Evolutionary conservation across 768 basidiomycete genomes (phyloP).

Genomic region (Postia placenta): DNA sequence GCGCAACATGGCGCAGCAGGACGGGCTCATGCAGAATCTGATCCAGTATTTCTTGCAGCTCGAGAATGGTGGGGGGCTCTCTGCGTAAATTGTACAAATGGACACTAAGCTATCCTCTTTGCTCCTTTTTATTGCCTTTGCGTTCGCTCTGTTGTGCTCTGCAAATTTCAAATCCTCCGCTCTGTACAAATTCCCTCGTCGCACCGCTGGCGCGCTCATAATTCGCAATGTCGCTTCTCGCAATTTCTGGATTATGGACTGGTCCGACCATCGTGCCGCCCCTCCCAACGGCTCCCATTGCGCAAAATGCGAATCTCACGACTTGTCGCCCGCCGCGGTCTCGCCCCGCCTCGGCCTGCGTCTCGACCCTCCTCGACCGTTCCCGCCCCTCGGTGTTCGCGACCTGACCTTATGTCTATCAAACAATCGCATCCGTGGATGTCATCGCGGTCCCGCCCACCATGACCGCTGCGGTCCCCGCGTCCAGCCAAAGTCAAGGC

Average conservation of each 20-base stretch:
- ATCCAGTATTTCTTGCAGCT: constrained; percentile 76
- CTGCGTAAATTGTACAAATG: constrained; percentile 26
- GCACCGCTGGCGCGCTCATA: neutral
- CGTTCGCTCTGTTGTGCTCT: neutral
- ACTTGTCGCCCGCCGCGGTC: neutral
- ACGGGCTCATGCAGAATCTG: constrained; percentile 73
- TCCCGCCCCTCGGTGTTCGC: neutral
- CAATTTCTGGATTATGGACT: neutral
- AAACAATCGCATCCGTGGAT: neutral
- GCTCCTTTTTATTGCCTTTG: constrained; percentile 10
- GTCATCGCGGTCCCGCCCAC: neutral
- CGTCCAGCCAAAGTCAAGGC: constrained; percentile 28
- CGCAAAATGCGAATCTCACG: too few relatives aligned
- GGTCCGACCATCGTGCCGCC: neutral
- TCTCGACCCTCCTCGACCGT: neutral
- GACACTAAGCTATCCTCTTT: constrained; percentile 28
- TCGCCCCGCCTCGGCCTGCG: neutral
- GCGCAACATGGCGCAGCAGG: constrained; percentile 76
- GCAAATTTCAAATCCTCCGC: neutral
- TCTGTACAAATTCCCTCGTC: neutral
- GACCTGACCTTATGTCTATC: neutral
- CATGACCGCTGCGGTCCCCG: neutral
- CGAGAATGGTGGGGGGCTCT: constrained; percentile 47
- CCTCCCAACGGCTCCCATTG: too few relatives aligned
- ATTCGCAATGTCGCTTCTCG: neutral